phyloP scores from a whole-genome alignment of 129 eudicot species.

The Centrapalus pauciflorus region DNA sequence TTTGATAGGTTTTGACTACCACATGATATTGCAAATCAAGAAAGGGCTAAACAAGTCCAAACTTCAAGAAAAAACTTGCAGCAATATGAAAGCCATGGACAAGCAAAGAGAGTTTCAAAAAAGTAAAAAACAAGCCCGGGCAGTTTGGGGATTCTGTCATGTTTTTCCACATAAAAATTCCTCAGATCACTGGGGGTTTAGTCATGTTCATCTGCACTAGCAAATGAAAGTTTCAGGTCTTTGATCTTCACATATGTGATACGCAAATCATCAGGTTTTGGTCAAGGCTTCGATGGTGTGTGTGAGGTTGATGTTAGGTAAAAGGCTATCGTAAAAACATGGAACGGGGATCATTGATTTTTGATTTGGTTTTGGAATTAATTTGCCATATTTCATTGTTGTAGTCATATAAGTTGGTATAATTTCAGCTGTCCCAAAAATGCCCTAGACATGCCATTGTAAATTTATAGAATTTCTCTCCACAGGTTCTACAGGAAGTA shows the following conservation, averaged over 20 bases:
- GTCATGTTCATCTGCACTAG: not conserved
- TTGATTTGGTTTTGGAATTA: not conserved
- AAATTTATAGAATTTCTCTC: constrained; percentile 3
- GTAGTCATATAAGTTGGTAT: constrained; percentile 2
- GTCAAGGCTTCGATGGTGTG: not conserved
- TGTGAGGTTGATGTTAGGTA: not conserved
- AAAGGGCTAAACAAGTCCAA: constrained; percentile 35
- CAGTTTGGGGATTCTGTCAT: not conserved
- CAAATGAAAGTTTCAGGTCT: not conserved
- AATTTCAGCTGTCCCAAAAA: not conserved
- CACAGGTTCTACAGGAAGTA: constrained; percentile 91
- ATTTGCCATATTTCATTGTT: not conserved
- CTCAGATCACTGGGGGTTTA: not conserved
- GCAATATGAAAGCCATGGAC: constrained; percentile 43
- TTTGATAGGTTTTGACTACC: constrained; percentile 47
- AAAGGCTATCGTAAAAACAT: not conserved
- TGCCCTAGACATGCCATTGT: not conserved
- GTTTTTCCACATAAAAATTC: not conserved
- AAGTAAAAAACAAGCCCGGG: not conserved
- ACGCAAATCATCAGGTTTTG: not conserved
- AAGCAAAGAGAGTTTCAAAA: not conserved
- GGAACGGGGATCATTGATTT: not conserved
- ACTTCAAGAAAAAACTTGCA: constrained; percentile 58
- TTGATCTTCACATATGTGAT: not conserved
- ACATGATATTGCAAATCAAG: constrained; percentile 32